A percentile compares a stretch with the other conserved stretches of the same genome.
Conservation (phyloP, 176 grass and related monocot genomes). For the Zoysia japonica region DNA sequence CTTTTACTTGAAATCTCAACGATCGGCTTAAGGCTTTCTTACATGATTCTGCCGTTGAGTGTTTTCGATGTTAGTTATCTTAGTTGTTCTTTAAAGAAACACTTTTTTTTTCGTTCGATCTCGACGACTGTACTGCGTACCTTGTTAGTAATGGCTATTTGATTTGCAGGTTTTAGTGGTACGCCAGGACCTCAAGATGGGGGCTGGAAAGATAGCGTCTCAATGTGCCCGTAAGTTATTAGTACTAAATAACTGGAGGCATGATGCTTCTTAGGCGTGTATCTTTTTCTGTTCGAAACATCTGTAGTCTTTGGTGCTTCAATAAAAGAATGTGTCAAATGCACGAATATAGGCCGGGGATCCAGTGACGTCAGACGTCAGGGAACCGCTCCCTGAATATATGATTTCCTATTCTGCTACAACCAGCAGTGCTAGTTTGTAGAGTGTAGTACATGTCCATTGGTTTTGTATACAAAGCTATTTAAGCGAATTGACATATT, state of each 20-base stretch:
- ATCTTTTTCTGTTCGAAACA: constrained; percentile 1
- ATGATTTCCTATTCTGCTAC: neutral
- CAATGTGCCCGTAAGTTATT: constrained; percentile 78
- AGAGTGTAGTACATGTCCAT: neutral
- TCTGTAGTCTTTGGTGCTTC: neutral
- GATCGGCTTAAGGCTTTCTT: neutral
- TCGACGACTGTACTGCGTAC: neutral
- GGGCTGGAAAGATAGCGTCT: constrained; percentile 89
- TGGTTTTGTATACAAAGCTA: neutral
- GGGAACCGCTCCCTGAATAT: neutral
- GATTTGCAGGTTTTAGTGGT: constrained; percentile 78
- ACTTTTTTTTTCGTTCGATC: neutral
- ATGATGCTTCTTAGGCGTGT: neutral
- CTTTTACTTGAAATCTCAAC: neutral
- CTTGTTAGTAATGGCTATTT: neutral
- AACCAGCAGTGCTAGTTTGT: neutral
- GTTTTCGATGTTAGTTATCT: neutral
- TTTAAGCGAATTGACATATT: neutral
- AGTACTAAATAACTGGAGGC: neutral
- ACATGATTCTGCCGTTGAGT: neutral
- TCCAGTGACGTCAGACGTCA: too few species aligned
- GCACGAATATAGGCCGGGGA: neutral
- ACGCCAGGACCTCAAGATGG: constrained; percentile 92
- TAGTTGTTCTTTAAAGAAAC: neutral
- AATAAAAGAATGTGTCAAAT: neutral